A percentile compares a stretch with the other conserved stretches of the same genome.
Evolutionary conservation across 108 stramenopile genomes (phyloP).

Genomic region (Skeletonema grethae): DNA sequence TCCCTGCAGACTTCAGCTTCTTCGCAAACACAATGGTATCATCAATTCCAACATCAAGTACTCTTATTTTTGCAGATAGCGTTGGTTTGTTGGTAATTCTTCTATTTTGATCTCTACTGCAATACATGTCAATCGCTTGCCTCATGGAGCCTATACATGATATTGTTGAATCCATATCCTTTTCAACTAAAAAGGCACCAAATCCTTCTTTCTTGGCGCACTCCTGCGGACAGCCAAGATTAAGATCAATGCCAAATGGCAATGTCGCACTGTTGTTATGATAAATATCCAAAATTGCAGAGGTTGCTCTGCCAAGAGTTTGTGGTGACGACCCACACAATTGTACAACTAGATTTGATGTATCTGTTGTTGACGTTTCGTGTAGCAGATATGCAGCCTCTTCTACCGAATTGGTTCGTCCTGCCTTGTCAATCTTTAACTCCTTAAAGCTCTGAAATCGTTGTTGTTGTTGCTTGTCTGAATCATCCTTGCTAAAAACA

Average conservation of each 20-base stretch:
- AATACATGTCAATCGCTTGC: slow-evolving; percentile 40
- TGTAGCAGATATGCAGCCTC: slow-evolving; percentile 44
- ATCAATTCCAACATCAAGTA: slow-evolving; percentile 31
- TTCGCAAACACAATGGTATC: slow-evolving; percentile 46
- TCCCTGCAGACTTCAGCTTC: slow-evolving; percentile 42
- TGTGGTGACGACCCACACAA: slow-evolving; percentile 50
- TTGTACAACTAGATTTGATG: slow-evolving; percentile 48
- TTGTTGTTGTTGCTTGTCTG: slow-evolving; percentile 4
- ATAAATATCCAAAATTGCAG: slow-evolving; percentile 42
- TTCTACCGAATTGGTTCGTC: slow-evolving; percentile 23
- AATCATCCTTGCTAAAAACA: not conserved
- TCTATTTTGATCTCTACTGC: not conserved
- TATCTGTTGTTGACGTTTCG: slow-evolving; percentile 38
- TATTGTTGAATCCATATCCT: slow-evolving; percentile 38
- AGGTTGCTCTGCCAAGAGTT: slow-evolving; percentile 41
- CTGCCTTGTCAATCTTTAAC: slow-evolving; percentile 39
- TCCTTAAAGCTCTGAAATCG: slow-evolving; percentile 16
- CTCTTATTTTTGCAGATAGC: slow-evolving; percentile 60
- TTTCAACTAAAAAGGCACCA: slow-evolving; percentile 63
- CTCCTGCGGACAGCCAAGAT: slow-evolving; percentile 65
- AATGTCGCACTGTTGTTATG: slow-evolving; percentile 10
- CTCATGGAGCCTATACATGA: slow-evolving; percentile 52
- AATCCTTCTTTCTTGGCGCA: slow-evolving; percentile 50
- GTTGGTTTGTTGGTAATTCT: slow-evolving; percentile 12
- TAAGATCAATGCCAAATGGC: slow-evolving; percentile 58